These are phyloP conservation scores for Nakazawaea siamensis DNA, from an alignment of 805 yeast species.

Conservation along the genomic window DNA sequence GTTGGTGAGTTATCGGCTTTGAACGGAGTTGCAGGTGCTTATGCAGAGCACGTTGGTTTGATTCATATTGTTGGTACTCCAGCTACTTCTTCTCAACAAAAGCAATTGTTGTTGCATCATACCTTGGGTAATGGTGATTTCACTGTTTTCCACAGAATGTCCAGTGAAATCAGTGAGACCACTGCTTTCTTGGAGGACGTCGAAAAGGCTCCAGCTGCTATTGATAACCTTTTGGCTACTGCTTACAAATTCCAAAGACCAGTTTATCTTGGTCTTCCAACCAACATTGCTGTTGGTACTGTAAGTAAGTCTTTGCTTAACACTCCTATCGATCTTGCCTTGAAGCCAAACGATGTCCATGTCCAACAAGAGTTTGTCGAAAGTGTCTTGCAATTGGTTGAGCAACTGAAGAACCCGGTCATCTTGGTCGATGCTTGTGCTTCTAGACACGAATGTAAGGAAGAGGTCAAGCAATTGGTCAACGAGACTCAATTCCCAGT, in stretches of 20 bases:
- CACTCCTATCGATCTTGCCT: conserved; percentile 55
- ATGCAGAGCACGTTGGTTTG: conserved; percentile 83
- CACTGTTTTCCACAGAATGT: conserved; percentile 74
- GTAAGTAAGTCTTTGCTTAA: conserved; percentile 52
- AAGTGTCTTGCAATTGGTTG: conserved; percentile 41
- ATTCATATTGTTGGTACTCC: conserved; percentile 86
- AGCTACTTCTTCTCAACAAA: conserved; percentile 62
- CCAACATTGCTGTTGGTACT: conserved; percentile 62
- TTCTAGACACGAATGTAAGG: conserved; percentile 60
- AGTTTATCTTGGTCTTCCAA: conserved; percentile 75
- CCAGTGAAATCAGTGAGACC: conserved; percentile 61
- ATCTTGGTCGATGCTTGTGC: conserved; percentile 86
- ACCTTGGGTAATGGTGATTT: conserved; percentile 81
- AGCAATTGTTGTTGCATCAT: conserved; percentile 70
- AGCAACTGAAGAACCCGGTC: conserved; percentile 57
- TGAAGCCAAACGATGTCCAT: conserved; percentile 49
- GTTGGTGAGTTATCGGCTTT: conserved; percentile 83
- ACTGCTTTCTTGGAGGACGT: conserved; percentile 58
- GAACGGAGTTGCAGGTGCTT: conserved; percentile 83
- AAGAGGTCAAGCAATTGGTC: conserved; percentile 56
- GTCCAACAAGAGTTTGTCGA: conserved; percentile 59
- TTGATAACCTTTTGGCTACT: conserved; percentile 67
- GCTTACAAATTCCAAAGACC: conserved; percentile 73
- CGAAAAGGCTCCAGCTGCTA: conserved; percentile 55
- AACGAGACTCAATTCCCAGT: conserved; percentile 70